These are phyloP conservation scores for Cercospora canescens DNA, from an alignment of 2,329 filamentous ascomycete species.

Conservation along the genomic window DNA sequence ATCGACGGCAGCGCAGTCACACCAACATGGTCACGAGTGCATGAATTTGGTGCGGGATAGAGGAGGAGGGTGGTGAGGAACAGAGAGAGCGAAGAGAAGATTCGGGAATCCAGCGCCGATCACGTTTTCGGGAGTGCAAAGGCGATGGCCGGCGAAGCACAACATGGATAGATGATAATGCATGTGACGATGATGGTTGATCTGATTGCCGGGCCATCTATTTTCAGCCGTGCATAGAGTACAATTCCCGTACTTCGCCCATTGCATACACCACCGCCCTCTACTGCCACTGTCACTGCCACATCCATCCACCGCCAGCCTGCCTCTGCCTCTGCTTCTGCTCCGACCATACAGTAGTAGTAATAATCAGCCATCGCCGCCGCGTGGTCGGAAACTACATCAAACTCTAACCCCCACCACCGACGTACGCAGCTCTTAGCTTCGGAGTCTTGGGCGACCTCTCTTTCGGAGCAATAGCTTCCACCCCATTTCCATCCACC, in stretches of 20 bases:
- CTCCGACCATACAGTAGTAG: too few relatives aligned
- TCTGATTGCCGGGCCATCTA: background rate
- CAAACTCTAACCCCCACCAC: background rate
- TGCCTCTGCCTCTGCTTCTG: too few relatives aligned
- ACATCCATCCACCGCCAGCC: background rate
- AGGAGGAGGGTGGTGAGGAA: background rate
- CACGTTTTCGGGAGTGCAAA: background rate
- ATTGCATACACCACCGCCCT: background rate
- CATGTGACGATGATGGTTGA: background rate
- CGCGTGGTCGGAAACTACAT: background rate
- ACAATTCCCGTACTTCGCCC: background rate
- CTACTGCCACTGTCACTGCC: background rate
- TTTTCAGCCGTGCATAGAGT: background rate
- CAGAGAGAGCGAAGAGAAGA: background rate
- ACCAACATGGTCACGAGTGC: background rate
- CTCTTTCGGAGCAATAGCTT: background rate
- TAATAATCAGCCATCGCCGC: background rate
- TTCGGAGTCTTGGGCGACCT: background rate
- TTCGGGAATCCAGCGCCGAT: background rate
- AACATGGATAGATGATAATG: background rate
- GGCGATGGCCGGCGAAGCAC: slow-evolving; percentile 1
- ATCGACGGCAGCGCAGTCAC: background rate
- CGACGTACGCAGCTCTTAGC: background rate
- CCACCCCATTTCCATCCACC: background rate
- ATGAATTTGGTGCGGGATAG: background rate